Evolutionary conservation across 2,329 filamentous ascomycete genomes (phyloP).

Genomic region (Cercospora zeina): DNA sequence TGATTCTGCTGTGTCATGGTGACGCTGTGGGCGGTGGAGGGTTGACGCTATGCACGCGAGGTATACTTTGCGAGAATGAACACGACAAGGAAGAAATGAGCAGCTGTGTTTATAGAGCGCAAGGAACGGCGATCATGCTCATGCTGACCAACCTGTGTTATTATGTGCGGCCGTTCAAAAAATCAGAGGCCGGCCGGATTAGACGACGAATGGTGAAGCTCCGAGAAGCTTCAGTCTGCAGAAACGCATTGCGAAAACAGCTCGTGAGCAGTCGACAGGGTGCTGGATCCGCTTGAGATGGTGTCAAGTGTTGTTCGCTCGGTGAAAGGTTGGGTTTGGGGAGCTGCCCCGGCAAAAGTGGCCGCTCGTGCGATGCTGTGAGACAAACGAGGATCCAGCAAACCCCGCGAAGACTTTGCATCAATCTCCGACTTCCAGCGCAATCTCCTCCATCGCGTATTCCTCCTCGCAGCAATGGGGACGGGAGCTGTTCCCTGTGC

Average conservation of each 20-base stretch:
- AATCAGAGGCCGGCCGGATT: background rate
- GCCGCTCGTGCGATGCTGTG: background rate
- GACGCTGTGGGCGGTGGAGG: background rate
- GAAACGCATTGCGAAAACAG: background rate
- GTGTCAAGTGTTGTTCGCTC: slow-evolving; percentile 3
- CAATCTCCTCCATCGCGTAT: background rate
- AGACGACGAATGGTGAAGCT: background rate
- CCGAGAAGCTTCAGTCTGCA: slow-evolving; percentile 5
- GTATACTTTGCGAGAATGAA: background rate
- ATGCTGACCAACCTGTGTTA: background rate
- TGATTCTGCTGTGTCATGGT: slow-evolving; percentile 28
- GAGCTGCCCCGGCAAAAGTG: background rate
- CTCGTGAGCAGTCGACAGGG: background rate
- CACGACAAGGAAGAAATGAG: background rate
- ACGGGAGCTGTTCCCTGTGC: background rate
- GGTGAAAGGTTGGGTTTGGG: background rate
- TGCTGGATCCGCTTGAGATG: background rate
- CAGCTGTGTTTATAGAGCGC: background rate
- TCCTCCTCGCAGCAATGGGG: background rate
- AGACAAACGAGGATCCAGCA: slow-evolving; percentile 3
- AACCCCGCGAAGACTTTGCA: slow-evolving; percentile 5
- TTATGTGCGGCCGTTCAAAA: background rate
- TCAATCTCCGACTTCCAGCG: slow-evolving; percentile 5
- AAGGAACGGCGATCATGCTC: background rate
- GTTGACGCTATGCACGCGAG: background rate